Percentiles rank a stretch among this genome's conserved stretches.
Conservation (phyloP, 225 moss, liverwort and hornwort species). For the Bryoerythrophyllum caledonicum region DNA sequence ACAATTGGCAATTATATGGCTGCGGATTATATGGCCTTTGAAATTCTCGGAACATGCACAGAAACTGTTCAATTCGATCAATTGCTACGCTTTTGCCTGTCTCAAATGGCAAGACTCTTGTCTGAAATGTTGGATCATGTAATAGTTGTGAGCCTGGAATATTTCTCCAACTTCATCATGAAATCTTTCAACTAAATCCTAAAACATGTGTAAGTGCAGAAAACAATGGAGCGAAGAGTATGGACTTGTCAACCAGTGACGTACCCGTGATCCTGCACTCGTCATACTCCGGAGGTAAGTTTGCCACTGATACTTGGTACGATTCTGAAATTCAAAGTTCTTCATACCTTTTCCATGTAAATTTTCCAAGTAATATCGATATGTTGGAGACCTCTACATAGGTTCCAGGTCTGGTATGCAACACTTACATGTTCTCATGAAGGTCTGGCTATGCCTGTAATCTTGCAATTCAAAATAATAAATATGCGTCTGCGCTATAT, state of each 20-base stretch:
- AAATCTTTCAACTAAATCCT: background rate
- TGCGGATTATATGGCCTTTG: too few species aligned
- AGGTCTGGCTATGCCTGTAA: background rate
- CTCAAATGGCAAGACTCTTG: background rate
- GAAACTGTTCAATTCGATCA: too few species aligned
- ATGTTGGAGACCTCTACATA: background rate
- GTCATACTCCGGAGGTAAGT: constrained; percentile 1
- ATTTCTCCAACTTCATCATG: too few species aligned
- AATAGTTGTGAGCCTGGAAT: background rate
- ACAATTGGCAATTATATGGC: too few species aligned
- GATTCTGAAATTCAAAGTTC: background rate
- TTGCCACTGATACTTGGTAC: background rate
- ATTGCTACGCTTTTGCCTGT: too few species aligned
- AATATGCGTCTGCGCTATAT: background rate
- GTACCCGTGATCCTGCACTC: constrained; percentile 9
- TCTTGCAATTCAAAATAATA: background rate
- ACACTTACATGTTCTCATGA: background rate
- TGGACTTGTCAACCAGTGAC: background rate
- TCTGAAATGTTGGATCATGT: background rate
- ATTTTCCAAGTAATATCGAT: background rate
- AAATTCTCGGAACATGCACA: background rate
- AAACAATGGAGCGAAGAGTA: background rate
- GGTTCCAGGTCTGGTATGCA: background rate
- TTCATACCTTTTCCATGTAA: background rate
- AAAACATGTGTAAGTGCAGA: background rate